Base-by-base conservation (phyloP, 2,329 filamentous ascomycete genomes). In the Ascosphaera apis region DNA sequence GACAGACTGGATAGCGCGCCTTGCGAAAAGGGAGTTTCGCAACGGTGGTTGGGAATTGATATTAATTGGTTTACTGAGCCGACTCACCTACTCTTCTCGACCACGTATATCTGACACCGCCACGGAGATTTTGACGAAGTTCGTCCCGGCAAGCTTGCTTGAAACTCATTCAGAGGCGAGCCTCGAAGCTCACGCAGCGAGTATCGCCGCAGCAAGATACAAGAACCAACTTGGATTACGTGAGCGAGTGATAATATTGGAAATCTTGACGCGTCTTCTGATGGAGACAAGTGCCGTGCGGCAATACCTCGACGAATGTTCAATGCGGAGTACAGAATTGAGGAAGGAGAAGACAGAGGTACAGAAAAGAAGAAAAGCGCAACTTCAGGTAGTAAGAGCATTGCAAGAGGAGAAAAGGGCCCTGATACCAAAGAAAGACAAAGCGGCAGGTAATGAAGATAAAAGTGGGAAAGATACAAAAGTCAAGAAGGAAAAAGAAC, bases 291-390 rank as follows among this genome's bases (percentile, higher is more conserved):
- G 82, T 51, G 74, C 78, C 2, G 69, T 95, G 44, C 75, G 86
- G 36, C 75, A 72, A 12, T 91, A 91, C 51, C 77, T 98, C 63
- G 82, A 92, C 45, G 76, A 86, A 42, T 91, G 84, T 56, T 82
- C 78, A 43, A 80, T 86, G 49, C 79, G 82, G 37, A 93, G 95
- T 84, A 98, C 88, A 1, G 72, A 74, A 37, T 82, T 91, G 49
- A 75, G 88, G 35, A 98, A 98, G 55, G 79, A 91, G 51, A 93
- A 92, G 60, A 92, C 93, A 41, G 81, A 91, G 44, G 77, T 73
- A 56, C 86, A 95, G 56, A 71, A 83, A 43, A 71, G 78, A 45
- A 73, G 78, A 43, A 76, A 74, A 53, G 4, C 9, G 9, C 58
- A 55, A 15, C 47, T 58, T 13, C 56, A 58, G 40, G 61, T 60